Evolutionary conservation across 108 stramenopile species (phyloP).

Genomic region (Seminavis robusta): DNA sequence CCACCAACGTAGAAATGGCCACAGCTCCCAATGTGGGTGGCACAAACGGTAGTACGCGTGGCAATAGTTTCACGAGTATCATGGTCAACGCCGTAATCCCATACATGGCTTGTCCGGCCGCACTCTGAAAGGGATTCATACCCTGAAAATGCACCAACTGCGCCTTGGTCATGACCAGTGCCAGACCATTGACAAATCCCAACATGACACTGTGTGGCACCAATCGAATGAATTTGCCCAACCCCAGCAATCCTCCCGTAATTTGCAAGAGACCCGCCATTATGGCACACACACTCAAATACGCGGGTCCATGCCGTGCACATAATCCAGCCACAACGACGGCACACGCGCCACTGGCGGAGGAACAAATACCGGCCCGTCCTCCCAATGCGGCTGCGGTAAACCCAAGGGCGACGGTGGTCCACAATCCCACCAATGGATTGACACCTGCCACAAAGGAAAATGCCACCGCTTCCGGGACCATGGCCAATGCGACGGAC

Average conservation of each 20-base stretch:
- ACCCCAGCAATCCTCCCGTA: slow-evolving; percentile 44
- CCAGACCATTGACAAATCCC: slow-evolving; percentile 89
- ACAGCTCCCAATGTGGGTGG: slow-evolving; percentile 72
- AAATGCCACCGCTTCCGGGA: slow-evolving; percentile 78
- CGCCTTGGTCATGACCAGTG: slow-evolving; percentile 86
- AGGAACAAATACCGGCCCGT: slow-evolving; percentile 81
- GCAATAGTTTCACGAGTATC: slow-evolving; percentile 57
- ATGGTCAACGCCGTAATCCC: slow-evolving; percentile 61
- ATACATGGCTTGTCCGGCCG: slow-evolving; percentile 41
- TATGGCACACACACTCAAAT: slow-evolving; percentile 75
- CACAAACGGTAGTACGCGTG: slow-evolving; percentile 45
- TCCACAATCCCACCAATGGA: slow-evolving; percentile 82
- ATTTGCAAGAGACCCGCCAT: slow-evolving; percentile 79
- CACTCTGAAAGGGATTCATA: slow-evolving; percentile 22
- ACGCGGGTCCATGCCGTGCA: slow-evolving; percentile 62
- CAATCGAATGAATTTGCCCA: slow-evolving; percentile 77
- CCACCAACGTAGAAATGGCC: slow-evolving; percentile 30
- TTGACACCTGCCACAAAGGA: slow-evolving; percentile 69
- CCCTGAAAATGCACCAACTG: slow-evolving; percentile 78
- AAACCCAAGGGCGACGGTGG: slow-evolving; percentile 83
- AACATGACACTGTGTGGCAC: slow-evolving; percentile 91
- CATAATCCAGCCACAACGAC: slow-evolving; percentile 80
- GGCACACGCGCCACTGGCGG: slow-evolving; percentile 81
- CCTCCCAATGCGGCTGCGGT: slow-evolving; percentile 78
- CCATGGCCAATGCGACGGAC: slow-evolving; percentile 69